Evolutionary conservation across 768 basidiomycete species (phyloP), one percentile per base, ranked within the genome.

Genomic region (Podaxis sp.): DNA sequence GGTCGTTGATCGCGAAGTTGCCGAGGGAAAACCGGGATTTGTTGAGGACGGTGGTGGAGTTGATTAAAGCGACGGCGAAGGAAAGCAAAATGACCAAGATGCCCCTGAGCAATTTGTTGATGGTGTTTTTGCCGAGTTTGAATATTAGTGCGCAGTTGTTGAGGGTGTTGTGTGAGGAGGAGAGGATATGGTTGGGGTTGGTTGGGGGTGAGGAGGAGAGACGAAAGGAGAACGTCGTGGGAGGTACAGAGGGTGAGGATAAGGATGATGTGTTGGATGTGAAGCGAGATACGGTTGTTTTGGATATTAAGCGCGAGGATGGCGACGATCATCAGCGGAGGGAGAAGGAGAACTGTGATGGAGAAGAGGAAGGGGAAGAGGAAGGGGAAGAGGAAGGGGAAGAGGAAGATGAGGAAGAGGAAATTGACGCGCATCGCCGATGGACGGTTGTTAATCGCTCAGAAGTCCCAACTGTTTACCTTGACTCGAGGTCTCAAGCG

Each of bases 61-160:
- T 97, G 38, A 89, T 96, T 64, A 84, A 82, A 47, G 84, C 82
- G 46, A 95, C 93, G 13, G 85, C 91, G 0, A 78, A 76, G 58
- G 80, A 83, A 63, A 79, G 80, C 67, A 81, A 80, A 64, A 83
- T 85, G 66, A 98, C 93, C 37, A 93, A 92, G 74, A 98, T 98
- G 95, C 92, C 93, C 2, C 73, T 97, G 64, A 89, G 89, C 71
- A 97, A 97, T 68, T 72, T 98, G 65, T 76, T 95, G 51, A 76
- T 95, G 36, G 89, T 96, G 53, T 87, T 98, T 69, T 94, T 91
- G 63, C 95, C 95, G 5, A 93, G 87, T 69, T 72, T 95, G 68
- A 86, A 82, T 68, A 88, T 95, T 84, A 90, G 77, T 60, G 90
- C 90, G 14, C 79, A 86, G 1, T 69, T 93, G 27, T 72, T 94